These are phyloP conservation scores for Leptodontidium sp. DNA, from an alignment of 2,329 filamentous ascomycete species.

Conservation along the genomic window DNA sequence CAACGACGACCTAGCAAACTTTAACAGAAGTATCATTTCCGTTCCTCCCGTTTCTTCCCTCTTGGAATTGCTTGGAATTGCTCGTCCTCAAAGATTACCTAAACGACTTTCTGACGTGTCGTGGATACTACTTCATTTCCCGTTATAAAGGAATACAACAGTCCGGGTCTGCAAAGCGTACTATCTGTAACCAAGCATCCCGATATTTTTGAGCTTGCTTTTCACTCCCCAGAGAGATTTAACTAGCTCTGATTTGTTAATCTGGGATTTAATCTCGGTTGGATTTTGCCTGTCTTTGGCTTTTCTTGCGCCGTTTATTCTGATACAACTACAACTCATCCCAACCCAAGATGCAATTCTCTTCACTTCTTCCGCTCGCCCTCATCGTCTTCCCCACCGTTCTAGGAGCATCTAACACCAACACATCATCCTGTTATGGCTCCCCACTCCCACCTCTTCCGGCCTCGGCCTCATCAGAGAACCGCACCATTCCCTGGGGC, in stretches of 20 bases:
- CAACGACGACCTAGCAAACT: not conserved
- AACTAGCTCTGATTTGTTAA: too few species aligned
- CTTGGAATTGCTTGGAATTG: too few species aligned
- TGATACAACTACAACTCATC: not conserved
- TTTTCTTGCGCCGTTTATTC: not conserved
- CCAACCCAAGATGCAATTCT: not conserved
- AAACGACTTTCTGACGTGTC: too few species aligned
- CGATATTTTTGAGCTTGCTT: too few species aligned
- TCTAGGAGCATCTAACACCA: constrained; percentile 3
- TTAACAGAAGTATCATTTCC: too few species aligned
- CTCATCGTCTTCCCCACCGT: not conserved
- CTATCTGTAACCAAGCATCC: too few species aligned
- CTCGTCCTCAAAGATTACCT: too few species aligned
- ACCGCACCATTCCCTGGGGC: constrained; percentile 31
- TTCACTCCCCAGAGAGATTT: too few species aligned
- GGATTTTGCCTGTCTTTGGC: not conserved
- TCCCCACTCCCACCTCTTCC: constrained; percentile 17
- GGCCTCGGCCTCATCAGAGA: not conserved
- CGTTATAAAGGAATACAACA: too few species aligned
- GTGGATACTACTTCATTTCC: too few species aligned
- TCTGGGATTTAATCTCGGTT: not conserved
- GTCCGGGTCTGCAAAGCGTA: too few species aligned
- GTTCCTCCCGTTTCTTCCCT: too few species aligned
- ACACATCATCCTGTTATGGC: constrained; percentile 27
- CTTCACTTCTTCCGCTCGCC: constrained; percentile 10